phyloP scores from a whole-genome alignment of 805 yeast genomes.

The Suhomyces emberorum region DNA sequence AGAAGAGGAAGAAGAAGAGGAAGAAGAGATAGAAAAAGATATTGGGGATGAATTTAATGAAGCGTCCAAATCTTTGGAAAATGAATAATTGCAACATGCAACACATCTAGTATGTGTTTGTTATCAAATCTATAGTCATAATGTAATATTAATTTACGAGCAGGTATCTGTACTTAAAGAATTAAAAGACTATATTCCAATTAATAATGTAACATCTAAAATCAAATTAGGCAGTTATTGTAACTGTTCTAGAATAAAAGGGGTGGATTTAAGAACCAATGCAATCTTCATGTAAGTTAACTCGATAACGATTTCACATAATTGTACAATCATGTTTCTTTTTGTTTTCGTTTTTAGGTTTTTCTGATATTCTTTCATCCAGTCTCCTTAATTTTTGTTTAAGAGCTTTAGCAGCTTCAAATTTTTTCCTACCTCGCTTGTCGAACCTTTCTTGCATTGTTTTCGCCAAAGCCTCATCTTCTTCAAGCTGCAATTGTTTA shows the following conservation, averaged over 20 bases:
- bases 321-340: conserved; percentile 21
- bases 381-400: neutral
- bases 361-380: neutral
- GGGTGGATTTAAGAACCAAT: too few species aligned
- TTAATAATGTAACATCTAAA: too few species aligned
- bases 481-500: conserved; percentile 54
- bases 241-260: too few species aligned
- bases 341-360: conserved; percentile 4
- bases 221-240: too few species aligned
- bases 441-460: conserved; percentile 37
- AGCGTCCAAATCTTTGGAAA: neutral
- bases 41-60: conserved; percentile 8
- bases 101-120: conserved; percentile 1
- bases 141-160: neutral
- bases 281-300: neutral
- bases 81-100: neutral
- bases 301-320: conserved; percentile 10
- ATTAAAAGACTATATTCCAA: neutral
- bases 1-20: conserved; percentile 48
- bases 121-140: neutral
- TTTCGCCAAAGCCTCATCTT: conserved; percentile 50
- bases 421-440: neutral
- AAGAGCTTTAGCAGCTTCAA: neutral
- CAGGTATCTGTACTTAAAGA: neutral
- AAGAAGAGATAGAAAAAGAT: conserved; percentile 30